A percentile compares a stretch with the other conserved stretches of the same genome.
Evolutionary conservation across 495 filamentous ascomycete genomes (phyloP).

Genomic region (Sordaria brevicollis): DNA sequence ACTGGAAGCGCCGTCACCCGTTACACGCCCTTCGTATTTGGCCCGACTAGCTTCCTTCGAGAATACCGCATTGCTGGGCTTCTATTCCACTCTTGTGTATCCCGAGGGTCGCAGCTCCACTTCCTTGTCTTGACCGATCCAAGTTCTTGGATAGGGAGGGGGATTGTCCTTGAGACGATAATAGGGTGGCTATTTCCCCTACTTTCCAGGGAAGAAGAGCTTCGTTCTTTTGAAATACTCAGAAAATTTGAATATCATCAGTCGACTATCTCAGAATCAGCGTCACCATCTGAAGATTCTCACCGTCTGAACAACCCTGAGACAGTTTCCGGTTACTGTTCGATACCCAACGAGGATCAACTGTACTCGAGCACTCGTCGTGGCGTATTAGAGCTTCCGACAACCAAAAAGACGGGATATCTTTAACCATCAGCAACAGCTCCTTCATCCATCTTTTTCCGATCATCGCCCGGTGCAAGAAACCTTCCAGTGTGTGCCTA

Average conservation of each 20-base stretch:
- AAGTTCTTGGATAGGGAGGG: neutral
- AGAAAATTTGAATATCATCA: neutral
- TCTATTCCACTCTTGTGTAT: neutral
- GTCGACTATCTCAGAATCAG: neutral
- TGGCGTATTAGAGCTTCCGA: neutral
- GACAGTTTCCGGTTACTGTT: neutral
- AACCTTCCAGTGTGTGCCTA: neutral
- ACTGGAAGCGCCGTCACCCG: conserved; percentile 15
- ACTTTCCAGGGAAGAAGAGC: neutral
- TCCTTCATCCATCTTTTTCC: neutral
- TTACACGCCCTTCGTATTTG: conserved; percentile 20
- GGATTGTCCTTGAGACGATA: neutral
- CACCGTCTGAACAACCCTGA: neutral
- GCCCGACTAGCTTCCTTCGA: neutral
- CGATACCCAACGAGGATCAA: neutral
- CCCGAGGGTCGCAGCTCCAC: neutral
- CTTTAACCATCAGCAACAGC: neutral
- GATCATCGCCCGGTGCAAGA: neutral
- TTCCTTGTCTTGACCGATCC: neutral
- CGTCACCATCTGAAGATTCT: neutral
- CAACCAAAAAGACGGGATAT: neutral
- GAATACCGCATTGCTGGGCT: neutral
- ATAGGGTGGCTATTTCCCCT: neutral
- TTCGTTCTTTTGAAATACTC: neutral
- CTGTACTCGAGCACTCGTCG: neutral